Conservation (phyloP, 768 basidiomycete genomes). For the Xerocomellus dryophilus region DNA sequence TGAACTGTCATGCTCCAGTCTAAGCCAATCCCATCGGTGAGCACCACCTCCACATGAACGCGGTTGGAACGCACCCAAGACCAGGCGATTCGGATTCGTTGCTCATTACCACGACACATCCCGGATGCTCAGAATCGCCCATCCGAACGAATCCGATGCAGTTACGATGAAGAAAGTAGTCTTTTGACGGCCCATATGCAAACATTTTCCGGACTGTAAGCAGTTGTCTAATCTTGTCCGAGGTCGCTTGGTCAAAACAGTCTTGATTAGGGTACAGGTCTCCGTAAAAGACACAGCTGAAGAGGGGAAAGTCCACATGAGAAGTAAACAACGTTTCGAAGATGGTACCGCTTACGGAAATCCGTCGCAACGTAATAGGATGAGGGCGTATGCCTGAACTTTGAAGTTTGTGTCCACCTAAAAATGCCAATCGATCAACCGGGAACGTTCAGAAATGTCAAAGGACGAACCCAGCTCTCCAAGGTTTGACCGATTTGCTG, state of each 20-base stretch:
- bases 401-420: constrained; percentile 74
- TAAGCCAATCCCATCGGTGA: background rate
- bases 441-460: background rate
- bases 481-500: constrained; percentile 70
- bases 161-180: constrained; percentile 57
- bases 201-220: constrained; percentile 60
- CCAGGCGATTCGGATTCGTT: constrained; percentile 40
- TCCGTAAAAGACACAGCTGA: constrained; percentile 84
- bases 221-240: constrained; percentile 50
- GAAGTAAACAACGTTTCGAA: background rate
- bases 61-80: constrained; percentile 14
- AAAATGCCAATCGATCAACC: background rate
- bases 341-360: constrained; percentile 57
- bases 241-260: constrained; percentile 54
- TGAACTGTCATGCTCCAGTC: constrained; percentile 17
- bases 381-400: constrained; percentile 77
- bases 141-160: constrained; percentile 76
- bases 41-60: background rate
- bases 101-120: constrained; percentile 72
- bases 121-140: constrained; percentile 52
- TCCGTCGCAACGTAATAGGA: constrained; percentile 65
- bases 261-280: constrained; percentile 74
- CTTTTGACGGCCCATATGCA: constrained; percentile 62
- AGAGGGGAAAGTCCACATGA: background rate
- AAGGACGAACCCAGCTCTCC: constrained; percentile 71